A percentile compares a stretch with the other conserved stretches of the same genome.
These are phyloP conservation scores for Eucalyptus curtisii DNA, from an alignment of 345 rosid genomes.

Conservation along the genomic window DNA sequence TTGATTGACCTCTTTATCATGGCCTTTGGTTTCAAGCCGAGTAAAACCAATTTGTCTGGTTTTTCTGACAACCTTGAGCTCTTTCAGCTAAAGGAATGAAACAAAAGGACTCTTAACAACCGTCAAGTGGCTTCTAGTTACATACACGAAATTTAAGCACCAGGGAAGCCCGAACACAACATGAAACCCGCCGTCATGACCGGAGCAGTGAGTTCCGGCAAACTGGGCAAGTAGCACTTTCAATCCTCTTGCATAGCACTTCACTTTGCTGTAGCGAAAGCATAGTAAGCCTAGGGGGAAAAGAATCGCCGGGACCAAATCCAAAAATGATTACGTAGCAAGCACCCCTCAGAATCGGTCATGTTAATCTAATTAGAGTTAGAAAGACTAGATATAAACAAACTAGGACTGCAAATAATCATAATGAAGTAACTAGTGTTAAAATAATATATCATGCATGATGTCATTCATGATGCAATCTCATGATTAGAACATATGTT, in stretches of 20 bases:
- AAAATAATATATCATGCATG: too few species aligned
- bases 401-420: not conserved
- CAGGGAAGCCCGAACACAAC: not conserved
- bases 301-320: conserved; percentile 38
- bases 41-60: not conserved
- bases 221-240: not conserved
- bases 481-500: not conserved
- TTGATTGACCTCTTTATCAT: not conserved
- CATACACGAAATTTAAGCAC: not conserved
- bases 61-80: not conserved
- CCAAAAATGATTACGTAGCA: conserved; percentile 27
- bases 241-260: not conserved
- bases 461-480: not conserved
- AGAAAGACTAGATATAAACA: too few species aligned
- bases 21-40: not conserved
- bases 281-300: conserved; percentile 20
- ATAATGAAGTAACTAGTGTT: not conserved
- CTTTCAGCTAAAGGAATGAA: not conserved
- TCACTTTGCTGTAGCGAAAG: conserved; percentile 18
- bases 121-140: not conserved
- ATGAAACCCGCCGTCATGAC: not conserved
- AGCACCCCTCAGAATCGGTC: conserved; percentile 15
- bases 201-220: not conserved
- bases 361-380: not conserved
- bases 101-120: not conserved